A percentile compares a stretch with the other conserved stretches of the same genome.
These are phyloP conservation scores for Talaromyces liani DNA, from an alignment of 495 filamentous ascomycete genomes.

Conservation along the genomic window DNA sequence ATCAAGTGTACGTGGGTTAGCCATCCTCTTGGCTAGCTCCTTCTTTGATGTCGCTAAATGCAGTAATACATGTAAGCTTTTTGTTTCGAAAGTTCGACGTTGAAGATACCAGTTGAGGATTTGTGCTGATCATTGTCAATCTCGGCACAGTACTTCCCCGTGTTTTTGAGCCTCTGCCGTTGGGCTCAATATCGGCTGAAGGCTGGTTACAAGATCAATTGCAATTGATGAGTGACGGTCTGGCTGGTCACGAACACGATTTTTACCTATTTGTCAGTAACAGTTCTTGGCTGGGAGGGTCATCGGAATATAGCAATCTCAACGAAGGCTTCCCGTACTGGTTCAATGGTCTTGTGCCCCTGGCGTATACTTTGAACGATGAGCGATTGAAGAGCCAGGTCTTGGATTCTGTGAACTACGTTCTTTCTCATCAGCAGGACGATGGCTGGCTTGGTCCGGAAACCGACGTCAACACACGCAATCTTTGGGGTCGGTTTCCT, in stretches of 20 bases:
- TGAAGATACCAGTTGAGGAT: background rate
- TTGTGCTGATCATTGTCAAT: background rate
- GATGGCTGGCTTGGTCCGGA: conserved; percentile 62
- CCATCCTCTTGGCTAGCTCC: conserved; percentile 4
- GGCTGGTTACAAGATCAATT: conserved; percentile 58
- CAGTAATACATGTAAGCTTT: conserved; percentile 3
- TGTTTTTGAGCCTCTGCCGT: conserved; percentile 39
- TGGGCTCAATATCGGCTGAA: conserved; percentile 49
- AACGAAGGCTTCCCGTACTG: conserved; percentile 59
- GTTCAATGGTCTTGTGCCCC: conserved; percentile 58
- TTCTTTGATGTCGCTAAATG: conserved; percentile 1
- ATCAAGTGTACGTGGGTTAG: background rate
- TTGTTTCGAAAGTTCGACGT: background rate
- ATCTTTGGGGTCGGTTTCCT: conserved; percentile 49
- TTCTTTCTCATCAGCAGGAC: conserved; percentile 41
- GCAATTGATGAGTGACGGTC: conserved; percentile 41
- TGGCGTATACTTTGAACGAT: conserved; percentile 53
- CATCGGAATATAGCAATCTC: conserved; percentile 49
- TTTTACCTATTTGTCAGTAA: conserved; percentile 53
- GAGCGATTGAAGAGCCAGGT: conserved; percentile 48
- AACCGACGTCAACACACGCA: conserved; percentile 30
- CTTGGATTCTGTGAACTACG: conserved; percentile 35
- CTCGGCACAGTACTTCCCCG: conserved; percentile 27
- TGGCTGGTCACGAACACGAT: conserved; percentile 51
- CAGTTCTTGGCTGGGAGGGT: conserved; percentile 48